phyloP scores from a whole-genome alignment of 495 filamentous ascomycete genomes.

The Tetracladium setigerum region DNA sequence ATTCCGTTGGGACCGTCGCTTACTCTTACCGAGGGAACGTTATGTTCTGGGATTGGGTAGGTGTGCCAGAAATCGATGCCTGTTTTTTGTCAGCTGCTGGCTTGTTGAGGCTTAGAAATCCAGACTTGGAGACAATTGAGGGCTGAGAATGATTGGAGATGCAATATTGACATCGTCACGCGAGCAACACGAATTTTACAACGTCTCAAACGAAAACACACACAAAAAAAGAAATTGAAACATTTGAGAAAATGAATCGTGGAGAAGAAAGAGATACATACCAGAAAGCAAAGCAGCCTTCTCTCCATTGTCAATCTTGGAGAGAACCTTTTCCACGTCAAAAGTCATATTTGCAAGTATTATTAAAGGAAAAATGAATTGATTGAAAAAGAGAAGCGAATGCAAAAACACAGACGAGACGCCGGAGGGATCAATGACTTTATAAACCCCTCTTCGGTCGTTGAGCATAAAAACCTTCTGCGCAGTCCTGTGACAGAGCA shows the following conservation, averaged over 20 bases:
- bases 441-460: no score
- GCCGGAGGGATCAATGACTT: no score
- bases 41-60: slow-evolving; percentile 43
- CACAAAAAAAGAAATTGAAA: no score
- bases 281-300: slow-evolving; percentile 54
- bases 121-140: not conserved
- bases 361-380: no score
- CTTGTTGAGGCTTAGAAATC: not conserved
- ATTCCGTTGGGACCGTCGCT: slow-evolving; percentile 30
- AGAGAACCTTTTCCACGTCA: slow-evolving; percentile 50
- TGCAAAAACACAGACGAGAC: no score
- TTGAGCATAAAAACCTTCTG: no score
- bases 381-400: no score
- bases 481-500: no score
- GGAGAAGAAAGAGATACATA: slow-evolving; percentile 20
- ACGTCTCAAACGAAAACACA: not conserved
- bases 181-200: no score
- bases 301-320: slow-evolving; percentile 51
- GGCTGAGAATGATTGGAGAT: not conserved
- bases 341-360: slow-evolving; percentile 18
- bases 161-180: no score
- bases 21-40: slow-evolving; percentile 54
- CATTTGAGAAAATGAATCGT: not conserved
- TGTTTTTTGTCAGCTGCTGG: not conserved
- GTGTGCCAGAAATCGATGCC: slow-evolving; percentile 65